A percentile compares a stretch with the other conserved stretches of the same genome.
These are phyloP conservation scores for Cyclotella atomus DNA, from an alignment of 108 stramenopile genomes.

Conservation along the genomic window DNA sequence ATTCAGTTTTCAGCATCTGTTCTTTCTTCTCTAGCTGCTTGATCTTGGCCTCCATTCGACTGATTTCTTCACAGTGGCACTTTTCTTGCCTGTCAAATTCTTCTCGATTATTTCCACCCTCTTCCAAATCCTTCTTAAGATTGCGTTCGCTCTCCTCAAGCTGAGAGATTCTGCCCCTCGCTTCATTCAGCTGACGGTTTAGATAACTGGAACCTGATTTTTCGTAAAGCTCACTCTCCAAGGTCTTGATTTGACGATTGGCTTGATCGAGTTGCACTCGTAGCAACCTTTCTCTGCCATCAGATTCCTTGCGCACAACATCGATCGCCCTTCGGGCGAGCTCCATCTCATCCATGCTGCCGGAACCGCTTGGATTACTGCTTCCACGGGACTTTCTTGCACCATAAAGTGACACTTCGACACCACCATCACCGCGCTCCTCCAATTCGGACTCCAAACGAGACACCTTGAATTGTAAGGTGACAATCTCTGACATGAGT, in stretches of 20 bases:
- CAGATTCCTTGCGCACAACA: slow-evolving; percentile 12
- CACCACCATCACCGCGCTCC: slow-evolving; percentile 16
- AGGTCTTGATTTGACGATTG: not conserved
- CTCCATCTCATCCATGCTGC: slow-evolving; percentile 12
- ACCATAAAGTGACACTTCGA: slow-evolving; percentile 24
- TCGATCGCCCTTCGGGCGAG: slow-evolving; percentile 16
- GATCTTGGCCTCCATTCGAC: slow-evolving; percentile 6
- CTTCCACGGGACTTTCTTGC: slow-evolving; percentile 8
- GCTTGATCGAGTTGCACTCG: slow-evolving; percentile 3
- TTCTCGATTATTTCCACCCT: not conserved
- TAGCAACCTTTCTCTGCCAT: slow-evolving; percentile 6
- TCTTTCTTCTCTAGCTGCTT: not conserved
- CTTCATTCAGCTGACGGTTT: not conserved
- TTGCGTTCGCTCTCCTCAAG: slow-evolving; percentile 1
- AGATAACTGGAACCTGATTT: not conserved
- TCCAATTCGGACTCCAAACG: slow-evolving; percentile 41
- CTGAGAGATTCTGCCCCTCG: not conserved
- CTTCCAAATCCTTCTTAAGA: not conserved
- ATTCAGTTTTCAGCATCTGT: not conserved
- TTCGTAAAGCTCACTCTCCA: not conserved
- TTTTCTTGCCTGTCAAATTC: not conserved
- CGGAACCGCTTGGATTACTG: not conserved
- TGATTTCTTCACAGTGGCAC: slow-evolving; percentile 1
- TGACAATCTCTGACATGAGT: slow-evolving; percentile 26
- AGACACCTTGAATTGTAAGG: slow-evolving; percentile 29